These are phyloP conservation scores for Prosopis cineraria DNA, from an alignment of 306 rosid genomes.

Conservation along the genomic window DNA sequence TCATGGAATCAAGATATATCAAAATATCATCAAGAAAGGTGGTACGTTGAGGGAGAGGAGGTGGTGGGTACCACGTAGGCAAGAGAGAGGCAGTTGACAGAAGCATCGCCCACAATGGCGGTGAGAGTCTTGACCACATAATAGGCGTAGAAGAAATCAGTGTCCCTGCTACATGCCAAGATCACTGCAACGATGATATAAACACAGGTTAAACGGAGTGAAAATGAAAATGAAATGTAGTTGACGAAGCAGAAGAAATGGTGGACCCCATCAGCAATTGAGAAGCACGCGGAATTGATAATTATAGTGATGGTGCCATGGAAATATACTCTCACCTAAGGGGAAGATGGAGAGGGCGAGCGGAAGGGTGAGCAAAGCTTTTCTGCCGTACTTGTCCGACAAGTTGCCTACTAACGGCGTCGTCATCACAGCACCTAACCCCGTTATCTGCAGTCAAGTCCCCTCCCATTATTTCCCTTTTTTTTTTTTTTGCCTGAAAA, in stretches of 20 bases:
- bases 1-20: not conserved
- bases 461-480: too few relatives aligned
- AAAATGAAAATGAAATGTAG: too few relatives aligned
- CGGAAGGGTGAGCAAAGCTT: slow-evolving; percentile 56
- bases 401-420: slow-evolving; percentile 61
- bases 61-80: slow-evolving; percentile 69
- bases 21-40: too few relatives aligned
- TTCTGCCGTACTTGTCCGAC: slow-evolving; percentile 63
- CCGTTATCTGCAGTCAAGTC: slow-evolving; percentile 64
- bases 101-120: slow-evolving; percentile 65
- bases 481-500: too few relatives aligned
- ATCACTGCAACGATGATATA: too few relatives aligned
- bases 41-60: not conserved
- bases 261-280: not conserved
- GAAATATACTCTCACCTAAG: too few relatives aligned
- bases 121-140: slow-evolving; percentile 60
- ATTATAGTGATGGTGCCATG: too few relatives aligned
- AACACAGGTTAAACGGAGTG: too few relatives aligned
- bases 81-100: slow-evolving; percentile 64
- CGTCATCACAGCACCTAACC: slow-evolving; percentile 60
- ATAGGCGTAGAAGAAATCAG: slow-evolving; percentile 67
- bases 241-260: too few relatives aligned
- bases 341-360: slow-evolving; percentile 48
- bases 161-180: slow-evolving; percentile 64
- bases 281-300: too few relatives aligned